phyloP scores from a whole-genome alignment of 805 yeast species.

The Candida pseudofarinosa region DNA sequence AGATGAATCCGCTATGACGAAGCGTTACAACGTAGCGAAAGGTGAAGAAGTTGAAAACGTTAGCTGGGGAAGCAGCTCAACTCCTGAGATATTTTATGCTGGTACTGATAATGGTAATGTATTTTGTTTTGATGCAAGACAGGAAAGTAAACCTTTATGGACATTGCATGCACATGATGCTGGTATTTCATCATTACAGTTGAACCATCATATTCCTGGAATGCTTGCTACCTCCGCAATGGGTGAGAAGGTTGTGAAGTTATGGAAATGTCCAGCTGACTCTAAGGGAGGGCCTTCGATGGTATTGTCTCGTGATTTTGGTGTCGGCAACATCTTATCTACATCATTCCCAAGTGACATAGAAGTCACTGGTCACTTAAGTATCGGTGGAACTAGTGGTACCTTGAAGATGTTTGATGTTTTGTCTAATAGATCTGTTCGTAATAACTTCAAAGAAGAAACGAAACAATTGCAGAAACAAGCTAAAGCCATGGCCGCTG shows the following conservation, averaged over 20 bases:
- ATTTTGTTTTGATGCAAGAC: conserved; percentile 79
- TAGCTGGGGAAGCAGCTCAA: conserved; percentile 57
- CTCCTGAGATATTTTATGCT: conserved; percentile 58
- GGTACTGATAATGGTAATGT: conserved; percentile 92
- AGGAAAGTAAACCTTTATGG: conserved; percentile 74
- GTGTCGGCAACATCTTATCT: conserved; percentile 86
- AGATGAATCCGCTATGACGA: conserved; percentile 55
- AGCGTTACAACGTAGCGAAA: conserved; percentile 55
- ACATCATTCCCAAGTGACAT: conserved; percentile 81
- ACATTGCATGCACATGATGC: conserved; percentile 96
- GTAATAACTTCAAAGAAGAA: conserved; percentile 61
- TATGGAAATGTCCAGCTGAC: conserved; percentile 71
- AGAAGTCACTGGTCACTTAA: conserved; percentile 79
- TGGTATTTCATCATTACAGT: conserved; percentile 78
- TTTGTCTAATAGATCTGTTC: conserved; percentile 74
- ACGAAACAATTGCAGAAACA: conserved; percentile 48
- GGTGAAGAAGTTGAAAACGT: conserved; percentile 85
- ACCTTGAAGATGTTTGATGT: conserved; percentile 91
- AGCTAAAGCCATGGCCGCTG: conserved; percentile 57
- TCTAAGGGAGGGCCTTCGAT: conserved; percentile 61
- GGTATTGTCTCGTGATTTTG: conserved; percentile 88
- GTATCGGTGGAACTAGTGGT: conserved; percentile 82
- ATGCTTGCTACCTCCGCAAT: conserved; percentile 82
- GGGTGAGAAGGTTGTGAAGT: conserved; percentile 81
- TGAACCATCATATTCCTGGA: conserved; percentile 64